A percentile compares a stretch with the other conserved stretches of the same genome.
phyloP scores from a whole-genome alignment of 129 eudicot species.

The Sambucus nigra region DNA sequence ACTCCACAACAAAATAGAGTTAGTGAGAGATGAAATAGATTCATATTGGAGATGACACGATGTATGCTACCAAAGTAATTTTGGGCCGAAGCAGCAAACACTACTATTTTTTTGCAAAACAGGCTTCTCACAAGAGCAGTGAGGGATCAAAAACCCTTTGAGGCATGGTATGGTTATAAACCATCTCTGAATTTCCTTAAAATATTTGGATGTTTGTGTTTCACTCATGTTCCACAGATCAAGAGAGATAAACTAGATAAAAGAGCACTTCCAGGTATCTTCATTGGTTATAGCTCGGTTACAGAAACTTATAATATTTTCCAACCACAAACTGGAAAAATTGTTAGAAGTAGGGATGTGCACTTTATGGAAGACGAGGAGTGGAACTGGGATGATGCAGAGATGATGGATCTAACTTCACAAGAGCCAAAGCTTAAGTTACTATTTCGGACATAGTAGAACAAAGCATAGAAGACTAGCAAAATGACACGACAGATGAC shows the following conservation, averaged over 20 bases:
- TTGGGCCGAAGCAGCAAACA: constrained; percentile 20
- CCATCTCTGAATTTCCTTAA: background rate
- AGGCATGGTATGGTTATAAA: constrained; percentile 9
- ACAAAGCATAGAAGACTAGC: background rate
- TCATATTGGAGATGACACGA: no score
- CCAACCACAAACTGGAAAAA: background rate
- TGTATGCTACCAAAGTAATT: constrained; percentile 12
- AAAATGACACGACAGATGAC: constrained; percentile 5
- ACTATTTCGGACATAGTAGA: no score
- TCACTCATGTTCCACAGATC: constrained; percentile 1
- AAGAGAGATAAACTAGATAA: constrained; percentile 11
- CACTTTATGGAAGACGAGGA: background rate
- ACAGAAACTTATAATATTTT: constrained; percentile 6
- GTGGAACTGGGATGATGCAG: background rate
- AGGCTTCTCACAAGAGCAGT: constrained; percentile 4
- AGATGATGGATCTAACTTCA: no score
- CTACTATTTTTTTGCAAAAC: constrained; percentile 11
- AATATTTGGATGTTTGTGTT: constrained; percentile 9
- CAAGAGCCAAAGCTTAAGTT: no score
- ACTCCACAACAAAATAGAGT: background rate
- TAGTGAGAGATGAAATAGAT: background rate
- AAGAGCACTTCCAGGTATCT: constrained; percentile 2
- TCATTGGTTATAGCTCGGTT: constrained; percentile 4
- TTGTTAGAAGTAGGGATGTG: background rate
- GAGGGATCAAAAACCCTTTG: background rate